Conservation (phyloP, 2,329 filamentous ascomycete species). For the Parastagonospora nodorum region DNA sequence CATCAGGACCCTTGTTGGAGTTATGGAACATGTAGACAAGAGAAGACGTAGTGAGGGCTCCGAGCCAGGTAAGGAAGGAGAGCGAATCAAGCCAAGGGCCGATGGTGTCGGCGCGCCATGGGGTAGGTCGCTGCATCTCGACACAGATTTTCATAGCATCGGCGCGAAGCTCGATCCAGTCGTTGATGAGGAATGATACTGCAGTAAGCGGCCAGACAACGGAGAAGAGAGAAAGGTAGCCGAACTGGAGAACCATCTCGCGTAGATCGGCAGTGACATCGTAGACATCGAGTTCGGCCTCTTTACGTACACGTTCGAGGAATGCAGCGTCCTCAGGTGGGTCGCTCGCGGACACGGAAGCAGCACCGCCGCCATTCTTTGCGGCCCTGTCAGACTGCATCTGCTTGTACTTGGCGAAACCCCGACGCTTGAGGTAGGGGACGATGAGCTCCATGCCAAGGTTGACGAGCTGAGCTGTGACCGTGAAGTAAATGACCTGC, state of each 20-base stretch:
- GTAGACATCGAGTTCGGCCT: constrained; percentile 82
- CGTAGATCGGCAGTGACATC: constrained; percentile 89
- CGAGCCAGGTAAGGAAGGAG: constrained; percentile 90
- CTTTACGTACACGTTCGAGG: constrained; percentile 77
- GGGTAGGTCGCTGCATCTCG: constrained; percentile 85
- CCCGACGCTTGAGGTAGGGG: constrained; percentile 80
- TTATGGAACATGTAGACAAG: constrained; percentile 88
- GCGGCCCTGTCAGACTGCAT: constrained; percentile 65
- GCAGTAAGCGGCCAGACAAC: constrained; percentile 94
- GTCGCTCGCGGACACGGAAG: constrained; percentile 63
- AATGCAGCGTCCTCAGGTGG: constrained; percentile 79
- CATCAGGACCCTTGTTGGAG: constrained; percentile 67
- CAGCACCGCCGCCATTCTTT: constrained; percentile 60
- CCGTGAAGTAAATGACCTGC: constrained; percentile 94
- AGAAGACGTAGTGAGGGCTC: constrained; percentile 83
- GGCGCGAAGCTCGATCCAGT: constrained; percentile 92
- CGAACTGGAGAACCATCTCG: constrained; percentile 67
- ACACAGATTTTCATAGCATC: constrained; percentile 94
- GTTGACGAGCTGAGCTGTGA: constrained; percentile 90
- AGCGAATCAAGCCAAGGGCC: constrained; percentile 89
- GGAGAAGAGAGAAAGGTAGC: constrained; percentile 89
- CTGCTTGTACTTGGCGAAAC: constrained; percentile 78
- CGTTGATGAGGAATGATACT: constrained; percentile 87
- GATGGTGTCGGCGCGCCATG: constrained; percentile 89
- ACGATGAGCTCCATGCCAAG: constrained; percentile 83